Percentiles rank a stretch among this genome's conserved stretches.
phyloP scores from a whole-genome alignment of 2,329 filamentous ascomycete species.

The Epicoccum nigrum region DNA sequence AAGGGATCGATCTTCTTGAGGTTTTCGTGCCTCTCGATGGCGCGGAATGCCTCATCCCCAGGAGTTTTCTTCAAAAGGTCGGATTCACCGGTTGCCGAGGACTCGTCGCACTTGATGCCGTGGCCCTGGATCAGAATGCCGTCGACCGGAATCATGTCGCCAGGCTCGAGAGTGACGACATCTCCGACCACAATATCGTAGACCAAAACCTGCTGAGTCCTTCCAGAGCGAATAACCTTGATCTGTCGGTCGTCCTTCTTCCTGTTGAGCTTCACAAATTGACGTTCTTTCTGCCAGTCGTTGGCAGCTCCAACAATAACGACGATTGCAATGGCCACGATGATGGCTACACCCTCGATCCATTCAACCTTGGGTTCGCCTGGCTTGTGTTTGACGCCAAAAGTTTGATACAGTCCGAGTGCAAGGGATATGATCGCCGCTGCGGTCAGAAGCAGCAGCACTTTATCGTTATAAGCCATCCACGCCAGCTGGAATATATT shows the following conservation, averaged over 20 bases:
- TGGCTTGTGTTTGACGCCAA: conserved; percentile 62
- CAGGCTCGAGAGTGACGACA: conserved; percentile 72
- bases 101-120: conserved; percentile 74
- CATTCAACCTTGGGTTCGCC: conserved; percentile 69
- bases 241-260: conserved; percentile 78
- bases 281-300: conserved; percentile 81
- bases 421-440: conserved; percentile 76
- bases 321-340: conserved; percentile 76
- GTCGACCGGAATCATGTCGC: conserved; percentile 73
- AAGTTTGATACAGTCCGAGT: conserved; percentile 75
- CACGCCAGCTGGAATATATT: conserved; percentile 74
- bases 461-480: conserved; percentile 84
- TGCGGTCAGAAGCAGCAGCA: conserved; percentile 59
- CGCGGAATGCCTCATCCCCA: conserved; percentile 68
- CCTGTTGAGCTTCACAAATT: conserved; percentile 79
- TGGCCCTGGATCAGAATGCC: conserved; percentile 71
- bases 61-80: conserved; percentile 72
- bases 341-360: conserved; percentile 82
- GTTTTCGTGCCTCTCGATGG: conserved; percentile 66
- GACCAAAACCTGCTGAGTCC: conserved; percentile 67
- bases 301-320: conserved; percentile 78
- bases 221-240: conserved; percentile 77
- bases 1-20: conserved; percentile 77
- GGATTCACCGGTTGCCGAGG: conserved; percentile 75
- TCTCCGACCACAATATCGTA: conserved; percentile 73